Base-by-base conservation (phyloP, 1,139 yeast genomes). In the Magnusiomyces fungicola region DNA sequence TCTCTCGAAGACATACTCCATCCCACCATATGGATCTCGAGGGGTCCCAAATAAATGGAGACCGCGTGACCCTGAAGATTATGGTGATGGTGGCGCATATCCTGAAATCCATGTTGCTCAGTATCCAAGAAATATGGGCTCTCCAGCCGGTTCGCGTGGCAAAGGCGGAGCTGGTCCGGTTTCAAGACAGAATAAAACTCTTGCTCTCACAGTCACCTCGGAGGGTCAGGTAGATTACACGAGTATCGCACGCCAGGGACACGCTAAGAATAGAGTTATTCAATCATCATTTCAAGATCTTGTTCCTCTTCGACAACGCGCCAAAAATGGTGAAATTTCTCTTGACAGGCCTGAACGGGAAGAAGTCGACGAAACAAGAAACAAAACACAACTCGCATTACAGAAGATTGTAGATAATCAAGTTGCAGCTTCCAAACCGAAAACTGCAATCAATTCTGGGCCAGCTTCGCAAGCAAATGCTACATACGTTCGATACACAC, bases 381-480 rank as follows among this genome's bases (percentile, higher is more conserved):
- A 65, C n/a, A 63, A 69, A 48, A 81, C 86, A 0, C 71, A 69
- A 53, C 65, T 63, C 2, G 79, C 80, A 0, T 63, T 81, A 14
- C 75, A 76, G 40, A 65, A 65, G 44, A 67, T 79, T 1, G 56
- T 80, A 3, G 64, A 68, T 2, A 65, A 69, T 3, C 73, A 73
- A 44, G 46, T 65, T 0, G 61, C 62, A 18, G 57, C 61, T 2
- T 56, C 58, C 54, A 49, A 66, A 62, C 55, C 71, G 55, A 53
- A 61, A 60, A 29, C 67, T 49, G 51, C 43, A 47, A 59, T 53
- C 44, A 62, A 50, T 14, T 46, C 56, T 42, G 25, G 57, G 59
- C 30, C 55, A 55, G 6, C 57, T 7, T 37, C 47, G 2, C 43
- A 41, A 25, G 39, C 48, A 9, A 45, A 56, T 9, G 70, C 71